phyloP scores from a whole-genome alignment of 116 monocot genomes.

The Papilionanthe hybrid region DNA sequence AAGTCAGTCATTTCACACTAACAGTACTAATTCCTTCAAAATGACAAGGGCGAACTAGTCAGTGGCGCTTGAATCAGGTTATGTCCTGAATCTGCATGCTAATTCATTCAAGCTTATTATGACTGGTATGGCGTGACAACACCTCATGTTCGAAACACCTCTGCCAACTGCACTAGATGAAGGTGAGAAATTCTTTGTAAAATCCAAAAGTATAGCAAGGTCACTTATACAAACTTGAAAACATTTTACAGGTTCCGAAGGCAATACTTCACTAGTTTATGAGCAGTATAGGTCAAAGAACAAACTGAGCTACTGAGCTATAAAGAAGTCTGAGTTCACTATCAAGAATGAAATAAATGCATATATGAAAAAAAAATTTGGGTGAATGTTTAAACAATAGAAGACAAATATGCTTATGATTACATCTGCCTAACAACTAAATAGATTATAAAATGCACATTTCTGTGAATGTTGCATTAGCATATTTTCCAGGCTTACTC shows the following conservation, averaged over 20 bases:
- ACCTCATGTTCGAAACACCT: too few species aligned
- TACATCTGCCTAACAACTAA: not conserved
- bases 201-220: not conserved
- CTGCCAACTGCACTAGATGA: too few species aligned
- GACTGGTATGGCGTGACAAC: too few species aligned
- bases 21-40: not conserved
- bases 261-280: not conserved
- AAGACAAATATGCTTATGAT: not conserved
- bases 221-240: not conserved
- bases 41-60: not conserved
- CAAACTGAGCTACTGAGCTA: not conserved
- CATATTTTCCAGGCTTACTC: conserved; percentile 3
- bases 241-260: not conserved
- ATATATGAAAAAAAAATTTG: not conserved
- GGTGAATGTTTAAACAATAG: not conserved
- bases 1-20: not conserved
- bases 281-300: not conserved
- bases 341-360: not conserved
- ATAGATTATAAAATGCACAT: not conserved
- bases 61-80: too few species aligned
- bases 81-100: too few species aligned
- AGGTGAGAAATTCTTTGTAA: too few species aligned
- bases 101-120: too few species aligned
- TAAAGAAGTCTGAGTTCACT: not conserved
- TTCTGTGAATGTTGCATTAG: not conserved